Evolutionary conservation across 2,329 filamentous ascomycete species (phyloP).

Genomic region (Diaporthe destruens): DNA sequence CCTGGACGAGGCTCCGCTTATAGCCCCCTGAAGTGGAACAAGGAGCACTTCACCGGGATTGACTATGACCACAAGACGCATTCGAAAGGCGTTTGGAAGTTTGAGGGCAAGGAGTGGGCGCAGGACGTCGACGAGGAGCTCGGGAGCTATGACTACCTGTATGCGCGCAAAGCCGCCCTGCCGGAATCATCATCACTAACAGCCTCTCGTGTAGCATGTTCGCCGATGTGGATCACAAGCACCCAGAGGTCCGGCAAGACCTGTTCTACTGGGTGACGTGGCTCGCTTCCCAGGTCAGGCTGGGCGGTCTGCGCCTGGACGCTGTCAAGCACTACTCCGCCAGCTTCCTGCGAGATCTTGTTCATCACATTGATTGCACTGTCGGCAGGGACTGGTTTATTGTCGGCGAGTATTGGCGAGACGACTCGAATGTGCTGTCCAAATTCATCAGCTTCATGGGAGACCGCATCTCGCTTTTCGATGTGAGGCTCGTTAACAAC

Average conservation of each 20-base stretch:
- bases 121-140: constrained; percentile 66
- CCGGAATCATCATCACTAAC: background rate
- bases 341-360: constrained; percentile 49
- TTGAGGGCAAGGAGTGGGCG: constrained; percentile 74
- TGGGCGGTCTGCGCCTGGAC: constrained; percentile 52
- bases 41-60: constrained; percentile 76
- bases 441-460: constrained; percentile 70
- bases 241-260: constrained; percentile 50
- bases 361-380: constrained; percentile 45
- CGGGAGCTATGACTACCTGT: constrained; percentile 70
- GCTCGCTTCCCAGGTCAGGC: constrained; percentile 48
- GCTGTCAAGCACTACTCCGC: constrained; percentile 54
- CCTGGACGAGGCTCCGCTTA: constrained; percentile 70
- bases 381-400: constrained; percentile 69
- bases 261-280: constrained; percentile 51
- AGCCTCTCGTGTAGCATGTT: constrained; percentile 48
- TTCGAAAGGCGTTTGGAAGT: constrained; percentile 74
- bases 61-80: constrained; percentile 71
- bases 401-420: constrained; percentile 78
- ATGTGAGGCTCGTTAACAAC: constrained; percentile 74
- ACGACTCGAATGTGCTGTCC: constrained; percentile 66
- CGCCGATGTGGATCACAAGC: constrained; percentile 51
- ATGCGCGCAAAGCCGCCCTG: constrained; percentile 12
- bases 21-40: constrained; percentile 73
- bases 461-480: constrained; percentile 70